A percentile compares a stretch with the other conserved stretches of the same genome.
Evolutionary conservation across 2,329 filamentous ascomycete species (phyloP).

Genomic region (Penicillium sclerotigenum): DNA sequence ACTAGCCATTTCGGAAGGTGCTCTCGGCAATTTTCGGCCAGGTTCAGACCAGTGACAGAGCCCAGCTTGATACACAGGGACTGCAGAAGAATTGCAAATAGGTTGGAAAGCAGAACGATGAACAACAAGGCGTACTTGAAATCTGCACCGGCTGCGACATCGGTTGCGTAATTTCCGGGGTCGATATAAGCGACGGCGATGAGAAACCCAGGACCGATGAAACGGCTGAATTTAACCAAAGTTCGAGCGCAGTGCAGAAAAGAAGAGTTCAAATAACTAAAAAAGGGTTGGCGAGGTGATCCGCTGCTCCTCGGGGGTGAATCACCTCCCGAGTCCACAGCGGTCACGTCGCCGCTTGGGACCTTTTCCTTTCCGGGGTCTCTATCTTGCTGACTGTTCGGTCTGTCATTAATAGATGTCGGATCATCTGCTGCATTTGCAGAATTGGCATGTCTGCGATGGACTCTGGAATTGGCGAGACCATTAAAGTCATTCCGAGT

Average conservation of each 20-base stretch:
- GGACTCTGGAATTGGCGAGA: conserved; percentile 56
- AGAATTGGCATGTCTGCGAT: conserved; percentile 39
- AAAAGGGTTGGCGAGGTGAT: conserved; percentile 32
- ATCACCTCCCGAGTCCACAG: conserved; percentile 28
- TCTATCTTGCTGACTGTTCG: conserved; percentile 20
- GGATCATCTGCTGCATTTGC: conserved; percentile 24
- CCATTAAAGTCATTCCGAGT: conserved; percentile 62
- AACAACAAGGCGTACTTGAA: conserved; percentile 47
- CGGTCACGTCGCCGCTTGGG: conserved; percentile 28
- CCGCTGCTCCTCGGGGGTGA: conserved; percentile 30
- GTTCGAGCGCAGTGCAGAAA: conserved; percentile 25
- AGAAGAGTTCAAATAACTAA: conserved; percentile 16
- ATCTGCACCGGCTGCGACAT: conserved; percentile 47
- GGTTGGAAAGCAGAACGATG: conserved; percentile 48
- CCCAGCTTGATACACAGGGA: conserved; percentile 59
- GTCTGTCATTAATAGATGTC: conserved; percentile 21
- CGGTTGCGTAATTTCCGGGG: conserved; percentile 51
- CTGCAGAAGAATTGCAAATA: conserved; percentile 49
- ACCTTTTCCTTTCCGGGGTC: conserved; percentile 25
- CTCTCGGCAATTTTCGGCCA: conserved; percentile 63
- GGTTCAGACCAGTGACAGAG: conserved; percentile 64
- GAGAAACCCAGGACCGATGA: conserved; percentile 49
- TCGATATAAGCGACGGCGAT: conserved; percentile 51
- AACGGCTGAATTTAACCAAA: conserved; percentile 42
- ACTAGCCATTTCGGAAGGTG: conserved; percentile 66